phyloP scores from a whole-genome alignment of 1,139 yeast species.

The Magnusiomyces ingens region DNA sequence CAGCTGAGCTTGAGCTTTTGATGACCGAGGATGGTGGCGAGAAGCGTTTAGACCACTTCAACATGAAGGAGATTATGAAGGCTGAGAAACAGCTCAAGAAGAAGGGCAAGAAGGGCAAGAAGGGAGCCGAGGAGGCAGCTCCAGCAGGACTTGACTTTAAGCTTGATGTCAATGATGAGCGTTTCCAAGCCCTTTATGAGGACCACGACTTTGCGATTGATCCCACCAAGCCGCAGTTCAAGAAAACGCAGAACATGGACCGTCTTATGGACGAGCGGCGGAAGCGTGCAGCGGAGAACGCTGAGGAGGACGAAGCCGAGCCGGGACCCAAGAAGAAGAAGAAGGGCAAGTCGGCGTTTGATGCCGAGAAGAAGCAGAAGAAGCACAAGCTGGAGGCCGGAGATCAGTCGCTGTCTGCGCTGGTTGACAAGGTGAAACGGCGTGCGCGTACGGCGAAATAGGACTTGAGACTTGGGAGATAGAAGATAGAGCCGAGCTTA shows the following conservation, averaged over 20 bases:
- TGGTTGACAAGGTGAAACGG: conserved; percentile 27
- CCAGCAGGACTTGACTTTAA: conserved; percentile 26
- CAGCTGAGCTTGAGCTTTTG: conserved; percentile 67
- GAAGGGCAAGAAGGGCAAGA: conserved; percentile 54
- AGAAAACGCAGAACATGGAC: conserved; percentile 82
- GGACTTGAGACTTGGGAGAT: no score
- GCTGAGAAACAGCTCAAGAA: conserved; percentile 49
- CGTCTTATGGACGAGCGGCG: conserved; percentile 69
- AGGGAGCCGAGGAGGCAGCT: conserved; percentile 46
- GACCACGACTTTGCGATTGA: conserved; percentile 81
- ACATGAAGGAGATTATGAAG: conserved; percentile 46
- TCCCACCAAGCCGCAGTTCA: conserved; percentile 81
- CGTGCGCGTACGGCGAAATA: conserved; percentile 16
- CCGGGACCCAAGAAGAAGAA: conserved; percentile 9
- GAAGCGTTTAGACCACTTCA: conserved; percentile 53
- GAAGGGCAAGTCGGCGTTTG: conserved; percentile 6
- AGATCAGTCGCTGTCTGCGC: conserved; percentile 19
- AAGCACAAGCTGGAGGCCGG: conserved; percentile 15
- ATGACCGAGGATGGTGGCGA: conserved; percentile 63
- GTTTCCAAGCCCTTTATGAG: conserved; percentile 84
- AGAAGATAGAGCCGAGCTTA: no score
- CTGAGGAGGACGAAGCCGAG: conserved; percentile 6
- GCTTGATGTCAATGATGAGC: conserved; percentile 73
- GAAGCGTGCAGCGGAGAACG: conserved; percentile 37
- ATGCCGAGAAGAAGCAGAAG: conserved; percentile 15